Conservation (phyloP, 176 grass and related monocot genomes). For the Triticum turgidum region DNA sequence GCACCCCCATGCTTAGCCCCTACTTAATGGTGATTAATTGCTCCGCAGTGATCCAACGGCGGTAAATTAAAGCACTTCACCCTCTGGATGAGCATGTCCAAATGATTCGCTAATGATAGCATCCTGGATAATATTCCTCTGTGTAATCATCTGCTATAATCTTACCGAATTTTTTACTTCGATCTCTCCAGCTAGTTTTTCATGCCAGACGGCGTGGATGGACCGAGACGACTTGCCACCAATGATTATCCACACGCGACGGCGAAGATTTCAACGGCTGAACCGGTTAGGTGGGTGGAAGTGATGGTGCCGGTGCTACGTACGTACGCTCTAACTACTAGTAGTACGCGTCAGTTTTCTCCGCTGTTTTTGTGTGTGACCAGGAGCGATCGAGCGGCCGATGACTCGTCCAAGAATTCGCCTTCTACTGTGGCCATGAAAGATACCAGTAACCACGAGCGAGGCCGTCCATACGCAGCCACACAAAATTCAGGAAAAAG, state of each 20-base stretch:
- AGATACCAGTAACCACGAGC: slow-evolving; percentile 10
- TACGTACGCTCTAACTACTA: neutral
- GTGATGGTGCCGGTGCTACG: neutral
- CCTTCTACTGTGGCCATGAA: neutral
- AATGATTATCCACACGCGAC: neutral
- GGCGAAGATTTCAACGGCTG: slow-evolving; percentile 15
- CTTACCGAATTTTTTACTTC: too few species aligned
- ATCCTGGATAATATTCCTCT: too few species aligned
- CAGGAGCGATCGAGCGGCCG: neutral
- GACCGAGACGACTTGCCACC: too few species aligned
- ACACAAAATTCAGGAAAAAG: neutral
- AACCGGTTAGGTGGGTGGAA: neutral
- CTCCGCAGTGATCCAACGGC: neutral
- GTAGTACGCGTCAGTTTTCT: neutral
- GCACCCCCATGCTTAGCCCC: neutral
- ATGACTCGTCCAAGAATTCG: neutral
- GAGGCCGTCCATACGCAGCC: neutral
- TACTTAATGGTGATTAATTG: neutral
- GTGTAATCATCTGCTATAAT: too few species aligned
- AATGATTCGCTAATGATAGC: neutral
- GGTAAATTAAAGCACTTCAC: neutral
- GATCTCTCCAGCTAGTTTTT: too few species aligned
- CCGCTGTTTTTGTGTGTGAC: neutral
- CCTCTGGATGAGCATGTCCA: neutral
- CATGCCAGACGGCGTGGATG: too few species aligned